Conservation (phyloP, 169 alveolate species). For the Ichthyophthirius multifiliis region DNA sequence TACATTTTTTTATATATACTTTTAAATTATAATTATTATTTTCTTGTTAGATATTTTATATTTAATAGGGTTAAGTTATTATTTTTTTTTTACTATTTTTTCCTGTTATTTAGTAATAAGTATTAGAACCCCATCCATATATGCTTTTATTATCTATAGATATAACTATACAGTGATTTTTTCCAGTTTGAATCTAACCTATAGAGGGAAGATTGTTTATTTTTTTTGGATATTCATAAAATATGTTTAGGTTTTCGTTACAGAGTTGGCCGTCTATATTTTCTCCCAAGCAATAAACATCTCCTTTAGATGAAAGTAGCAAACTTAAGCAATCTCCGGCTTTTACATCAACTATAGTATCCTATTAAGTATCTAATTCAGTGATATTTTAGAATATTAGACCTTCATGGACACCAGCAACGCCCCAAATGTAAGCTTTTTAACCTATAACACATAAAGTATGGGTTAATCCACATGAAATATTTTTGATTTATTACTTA, state of each 20-base stretch:
- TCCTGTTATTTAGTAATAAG: constrained; percentile 58
- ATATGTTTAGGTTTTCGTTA: constrained; percentile 39
- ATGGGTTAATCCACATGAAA: constrained; percentile 64
- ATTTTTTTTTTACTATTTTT: constrained; percentile 8
- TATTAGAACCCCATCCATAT: constrained; percentile 79
- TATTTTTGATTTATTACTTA: constrained; percentile 30
- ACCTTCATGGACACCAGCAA: neutral
- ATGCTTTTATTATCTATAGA: constrained; percentile 49
- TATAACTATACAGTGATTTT: constrained; percentile 62
- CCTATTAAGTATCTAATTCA: neutral
- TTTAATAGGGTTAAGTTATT: constrained; percentile 6
- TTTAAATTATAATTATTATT: neutral
- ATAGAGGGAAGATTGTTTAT: neutral
- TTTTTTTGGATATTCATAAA: constrained; percentile 44
- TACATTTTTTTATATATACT: too few species aligned
- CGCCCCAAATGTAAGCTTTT: constrained; percentile 55
- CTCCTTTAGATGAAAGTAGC: constrained; percentile 20
- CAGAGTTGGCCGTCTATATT: constrained; percentile 17
- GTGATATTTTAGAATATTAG: neutral
- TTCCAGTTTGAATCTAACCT: constrained; percentile 57
- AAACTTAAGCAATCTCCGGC: neutral
- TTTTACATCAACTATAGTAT: neutral
- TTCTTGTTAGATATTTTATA: neutral
- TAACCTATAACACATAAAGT: constrained; percentile 54
- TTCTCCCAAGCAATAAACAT: constrained; percentile 12